These are phyloP conservation scores for Parastagonospora nodorum DNA, from an alignment of 2,329 filamentous ascomycete genomes.

Conservation along the genomic window DNA sequence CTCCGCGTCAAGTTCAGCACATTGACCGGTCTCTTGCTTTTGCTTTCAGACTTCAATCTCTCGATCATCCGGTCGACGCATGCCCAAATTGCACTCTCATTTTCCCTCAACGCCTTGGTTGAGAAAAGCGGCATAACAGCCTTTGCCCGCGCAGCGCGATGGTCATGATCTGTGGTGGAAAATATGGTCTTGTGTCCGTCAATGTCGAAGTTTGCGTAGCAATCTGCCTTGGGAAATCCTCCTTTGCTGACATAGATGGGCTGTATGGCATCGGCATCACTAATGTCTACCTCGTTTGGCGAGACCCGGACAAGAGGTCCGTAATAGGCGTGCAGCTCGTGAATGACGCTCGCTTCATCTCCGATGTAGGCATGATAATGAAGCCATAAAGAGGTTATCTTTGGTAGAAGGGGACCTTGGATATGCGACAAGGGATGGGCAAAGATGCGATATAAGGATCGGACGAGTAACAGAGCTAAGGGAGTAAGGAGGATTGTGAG, in stretches of 20 bases:
- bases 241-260: slow-evolving; percentile 59
- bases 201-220: slow-evolving; percentile 63
- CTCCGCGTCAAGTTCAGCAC: slow-evolving; percentile 56
- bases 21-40: slow-evolving; percentile 47
- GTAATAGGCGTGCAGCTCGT: slow-evolving; percentile 26
- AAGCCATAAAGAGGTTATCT: slow-evolving; percentile 30
- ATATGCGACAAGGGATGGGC: slow-evolving; percentile 30
- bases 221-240: slow-evolving; percentile 58
- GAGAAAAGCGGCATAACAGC: slow-evolving; percentile 58
- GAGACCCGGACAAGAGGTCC: slow-evolving; percentile 32
- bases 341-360: slow-evolving; percentile 28
- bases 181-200: slow-evolving; percentile 62
- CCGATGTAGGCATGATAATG: slow-evolving; percentile 36
- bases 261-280: slow-evolving; percentile 47
- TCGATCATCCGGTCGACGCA: slow-evolving; percentile 52
- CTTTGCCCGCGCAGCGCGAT: slow-evolving; percentile 54
- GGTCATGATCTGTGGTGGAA: slow-evolving; percentile 49
- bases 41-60: slow-evolving; percentile 44
- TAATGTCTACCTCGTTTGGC: slow-evolving; percentile 34
- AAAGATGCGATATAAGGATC: slow-evolving; percentile 26
- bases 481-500: slow-evolving; percentile 1
- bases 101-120: slow-evolving; percentile 50
- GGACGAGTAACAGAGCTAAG: slow-evolving; percentile 14
- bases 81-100: slow-evolving; percentile 47
- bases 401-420: slow-evolving; percentile 29